Evolutionary conservation across 371 early-diverging fungal genomes (phyloP).

Genomic region (Rhizopus arrhizus): DNA sequence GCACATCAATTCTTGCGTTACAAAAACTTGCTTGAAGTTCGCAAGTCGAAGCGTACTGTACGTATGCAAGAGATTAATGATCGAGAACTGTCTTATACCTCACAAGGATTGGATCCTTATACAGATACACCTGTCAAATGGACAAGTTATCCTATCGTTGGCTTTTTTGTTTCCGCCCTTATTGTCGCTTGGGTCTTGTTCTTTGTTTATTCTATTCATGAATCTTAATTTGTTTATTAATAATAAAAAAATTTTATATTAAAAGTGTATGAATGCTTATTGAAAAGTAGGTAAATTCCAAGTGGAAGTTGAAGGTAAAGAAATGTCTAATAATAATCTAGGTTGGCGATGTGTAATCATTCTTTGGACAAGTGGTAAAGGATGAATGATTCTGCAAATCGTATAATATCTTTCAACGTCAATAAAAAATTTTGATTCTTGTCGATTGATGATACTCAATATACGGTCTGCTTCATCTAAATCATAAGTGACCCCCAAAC

Average conservation of each 20-base stretch:
- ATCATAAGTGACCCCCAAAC: slow-evolving; percentile 30
- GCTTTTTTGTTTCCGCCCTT: slow-evolving; percentile 27
- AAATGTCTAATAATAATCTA: slow-evolving; percentile 3
- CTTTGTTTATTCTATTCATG: slow-evolving; percentile 45
- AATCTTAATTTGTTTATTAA: slow-evolving; percentile 1
- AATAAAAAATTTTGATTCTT: slow-evolving; percentile 17
- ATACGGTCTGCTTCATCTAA: slow-evolving; percentile 27
- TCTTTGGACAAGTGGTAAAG: neutral
- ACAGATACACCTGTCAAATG: slow-evolving; percentile 17
- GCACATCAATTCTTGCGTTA: slow-evolving; percentile 34
- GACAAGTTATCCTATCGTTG: slow-evolving; percentile 33
- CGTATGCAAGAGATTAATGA: slow-evolving; percentile 51
- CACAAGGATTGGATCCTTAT: slow-evolving; percentile 43
- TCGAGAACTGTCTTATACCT: slow-evolving; percentile 35
- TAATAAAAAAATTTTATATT: no score
- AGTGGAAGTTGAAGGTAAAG: slow-evolving; percentile 22
- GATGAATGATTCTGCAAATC: slow-evolving; percentile 14
- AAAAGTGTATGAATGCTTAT: neutral
- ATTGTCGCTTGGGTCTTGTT: slow-evolving; percentile 50
- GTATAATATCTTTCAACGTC: slow-evolving; percentile 30
- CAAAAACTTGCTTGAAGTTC: slow-evolving; percentile 37
- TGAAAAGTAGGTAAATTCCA: slow-evolving; percentile 18
- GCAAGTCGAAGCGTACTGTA: slow-evolving; percentile 32
- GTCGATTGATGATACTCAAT: slow-evolving; percentile 16
- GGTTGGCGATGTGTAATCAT: neutral